Evolutionary conservation across 257 asterid genomes (phyloP).

Genomic region (Pogostemon cablin): DNA sequence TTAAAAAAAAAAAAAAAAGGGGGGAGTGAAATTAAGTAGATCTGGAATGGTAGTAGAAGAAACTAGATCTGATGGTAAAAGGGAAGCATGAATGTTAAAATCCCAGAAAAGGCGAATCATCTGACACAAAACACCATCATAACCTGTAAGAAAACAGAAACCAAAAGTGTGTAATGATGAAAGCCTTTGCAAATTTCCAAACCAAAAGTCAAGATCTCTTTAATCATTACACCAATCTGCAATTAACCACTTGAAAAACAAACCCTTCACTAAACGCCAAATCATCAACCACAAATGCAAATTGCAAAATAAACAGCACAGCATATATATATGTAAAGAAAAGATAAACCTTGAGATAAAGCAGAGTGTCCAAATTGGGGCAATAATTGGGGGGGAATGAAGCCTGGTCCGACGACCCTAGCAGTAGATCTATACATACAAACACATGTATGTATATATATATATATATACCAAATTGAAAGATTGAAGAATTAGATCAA

Average conservation of each 20-base stretch:
- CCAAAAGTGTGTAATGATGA: conserved; percentile 41
- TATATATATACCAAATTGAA: neutral
- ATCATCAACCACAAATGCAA: too few species aligned
- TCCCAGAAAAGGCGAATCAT: conserved; percentile 24
- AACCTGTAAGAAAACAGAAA: conserved; percentile 32
- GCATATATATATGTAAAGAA: too few species aligned
- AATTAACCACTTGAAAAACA: neutral
- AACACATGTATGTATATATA: neutral
- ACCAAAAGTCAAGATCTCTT: conserved; percentile 47
- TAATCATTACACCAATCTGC: conserved; percentile 61
- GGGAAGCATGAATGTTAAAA: conserved; percentile 26
- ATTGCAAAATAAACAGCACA: too few species aligned
- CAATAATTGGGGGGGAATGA: conserved; percentile 48
- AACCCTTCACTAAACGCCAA: neutral
- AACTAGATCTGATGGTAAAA: conserved; percentile 34
- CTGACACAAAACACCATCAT: conserved; percentile 45
- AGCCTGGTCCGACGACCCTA: conserved; percentile 61
- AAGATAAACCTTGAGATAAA: too few species aligned
- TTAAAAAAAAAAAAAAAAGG: neutral
- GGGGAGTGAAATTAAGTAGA: neutral
- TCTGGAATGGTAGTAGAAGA: neutral
- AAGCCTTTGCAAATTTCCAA: conserved; percentile 21
- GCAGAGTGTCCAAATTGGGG: neutral
- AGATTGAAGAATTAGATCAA: neutral
- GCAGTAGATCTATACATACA: conserved; percentile 32